Base-by-base conservation (phyloP, 225 moss, liverwort and hornwort species). In the Straminergon stramineum region DNA sequence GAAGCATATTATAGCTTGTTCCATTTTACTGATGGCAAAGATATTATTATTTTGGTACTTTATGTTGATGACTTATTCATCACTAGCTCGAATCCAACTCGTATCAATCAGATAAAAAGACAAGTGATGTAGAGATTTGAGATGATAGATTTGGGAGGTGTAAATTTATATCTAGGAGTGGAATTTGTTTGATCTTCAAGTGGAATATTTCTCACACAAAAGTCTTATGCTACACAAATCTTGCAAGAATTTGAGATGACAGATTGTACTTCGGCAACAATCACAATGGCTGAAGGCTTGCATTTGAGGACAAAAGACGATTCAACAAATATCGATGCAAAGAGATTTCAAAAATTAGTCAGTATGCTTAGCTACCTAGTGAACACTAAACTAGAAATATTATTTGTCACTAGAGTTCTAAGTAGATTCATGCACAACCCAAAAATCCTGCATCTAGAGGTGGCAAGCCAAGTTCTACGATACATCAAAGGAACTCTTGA, bases 71-170 rank as follows among this genome's bases (percentile, higher is more conserved):
- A 68, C 6, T 1, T 68, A 0, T 20, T 68, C 6, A 3, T 68
- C 2, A 68, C 20, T 3, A 1, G 37, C 1, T 68, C 20, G 1
- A 68, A 68, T 37, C 20, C 11, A 20, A 20, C 1, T 1, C 3
- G 3, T 5, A 3, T 37, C 1, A 37, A 20, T 6, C 3, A 37
- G 6, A 68, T 68, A 6, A 68, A 68, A 32, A 1, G 10, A 68
- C 11, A 35, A 10, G 1, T 20, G 17, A 66, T 66, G 66, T 5
- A 35, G 3, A 10, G 35, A 10, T 67, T 67, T 67, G 67, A 67
- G 5, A 67, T 67, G 35, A 67, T 10, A 0, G 2, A 35, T 1
- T 4, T 11, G 1, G 37, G 2, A 19, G 6, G 0, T 5, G 0
- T 21, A 0, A 11, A 21, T 37, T 1, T 21, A 0, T 37, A 4